A percentile compares a stretch with the other conserved stretches of the same genome.
phyloP scores from a whole-genome alignment of 371 early-diverging fungal species.

The Zychaea mexicana region DNA sequence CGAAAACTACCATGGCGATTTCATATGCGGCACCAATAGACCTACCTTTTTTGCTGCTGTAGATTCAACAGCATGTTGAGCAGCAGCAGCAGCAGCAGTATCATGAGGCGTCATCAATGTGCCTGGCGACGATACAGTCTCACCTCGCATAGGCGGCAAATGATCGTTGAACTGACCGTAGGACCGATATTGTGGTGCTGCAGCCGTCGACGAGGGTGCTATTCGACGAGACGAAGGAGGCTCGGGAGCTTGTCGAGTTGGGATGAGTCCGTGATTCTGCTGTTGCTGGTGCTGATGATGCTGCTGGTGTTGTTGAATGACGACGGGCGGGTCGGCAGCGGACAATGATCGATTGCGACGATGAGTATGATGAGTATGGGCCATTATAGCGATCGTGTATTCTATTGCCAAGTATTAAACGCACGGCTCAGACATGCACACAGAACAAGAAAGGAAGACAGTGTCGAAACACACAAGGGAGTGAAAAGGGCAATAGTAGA shows the following conservation, averaged over 20 bases:
- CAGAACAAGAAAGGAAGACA: too few species aligned
- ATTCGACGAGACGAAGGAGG: neutral
- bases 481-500: too few species aligned
- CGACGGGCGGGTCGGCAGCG: neutral
- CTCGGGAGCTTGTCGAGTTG: conserved; percentile 6
- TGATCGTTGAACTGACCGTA: neutral
- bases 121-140: neutral
- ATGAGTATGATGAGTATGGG: neutral
- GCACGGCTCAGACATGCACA: too few species aligned
- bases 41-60: neutral
- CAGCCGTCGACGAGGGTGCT: too few species aligned
- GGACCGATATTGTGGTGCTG: too few species aligned
- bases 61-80: too few species aligned
- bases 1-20: neutral
- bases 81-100: too few species aligned
- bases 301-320: neutral
- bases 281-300: neutral
- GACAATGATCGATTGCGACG: conserved; percentile 5
- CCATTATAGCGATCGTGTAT: neutral
- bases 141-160: neutral
- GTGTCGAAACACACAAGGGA: too few species aligned
- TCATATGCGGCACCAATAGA: too few species aligned
- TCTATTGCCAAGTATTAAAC: too few species aligned
- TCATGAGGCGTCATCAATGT: neutral
- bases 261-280: neutral